Conservation (phyloP, 192 early-diverging fungal genomes). For the Gonapodya prolifera region DNA sequence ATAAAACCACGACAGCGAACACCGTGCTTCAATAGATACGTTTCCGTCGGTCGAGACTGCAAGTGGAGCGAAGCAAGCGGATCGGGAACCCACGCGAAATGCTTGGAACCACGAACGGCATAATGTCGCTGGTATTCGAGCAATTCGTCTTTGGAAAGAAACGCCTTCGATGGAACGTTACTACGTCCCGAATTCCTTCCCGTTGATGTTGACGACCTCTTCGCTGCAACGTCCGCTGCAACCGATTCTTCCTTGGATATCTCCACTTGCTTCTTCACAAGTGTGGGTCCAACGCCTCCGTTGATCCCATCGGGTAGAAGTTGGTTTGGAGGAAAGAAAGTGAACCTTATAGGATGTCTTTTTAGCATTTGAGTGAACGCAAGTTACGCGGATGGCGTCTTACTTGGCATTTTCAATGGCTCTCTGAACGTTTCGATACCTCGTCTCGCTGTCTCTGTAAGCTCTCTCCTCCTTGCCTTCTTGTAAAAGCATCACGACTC, state of each 20-base stretch:
- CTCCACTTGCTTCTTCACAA: constrained; percentile 10
- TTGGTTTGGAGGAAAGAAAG: constrained; percentile 29
- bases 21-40: constrained; percentile 11
- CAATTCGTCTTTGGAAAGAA: constrained; percentile 2
- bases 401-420: constrained; percentile 35
- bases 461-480: constrained; percentile 53
- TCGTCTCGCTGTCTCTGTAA: constrained; percentile 30
- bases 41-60: background rate
- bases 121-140: constrained; percentile 12
- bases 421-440: constrained; percentile 54
- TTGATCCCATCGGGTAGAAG: constrained; percentile 15
- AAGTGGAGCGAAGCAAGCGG: constrained; percentile 21
- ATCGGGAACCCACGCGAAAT: constrained; percentile 3
- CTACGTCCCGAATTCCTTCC: background rate
- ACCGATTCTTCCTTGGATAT: constrained; percentile 3
- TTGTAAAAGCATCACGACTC: constrained; percentile 47
- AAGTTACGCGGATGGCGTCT: constrained; percentile 33
- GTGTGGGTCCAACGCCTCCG: constrained; percentile 10
- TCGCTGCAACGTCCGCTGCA: background rate
- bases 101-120: background rate
- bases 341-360: constrained; percentile 33
- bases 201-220: background rate
- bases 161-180: constrained; percentile 13
- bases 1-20: constrained; percentile 13
- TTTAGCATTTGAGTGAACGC: constrained; percentile 16